These are phyloP conservation scores for Phaffia tasmanica DNA, from an alignment of 768 basidiomycete genomes.

Conservation along the genomic window DNA sequence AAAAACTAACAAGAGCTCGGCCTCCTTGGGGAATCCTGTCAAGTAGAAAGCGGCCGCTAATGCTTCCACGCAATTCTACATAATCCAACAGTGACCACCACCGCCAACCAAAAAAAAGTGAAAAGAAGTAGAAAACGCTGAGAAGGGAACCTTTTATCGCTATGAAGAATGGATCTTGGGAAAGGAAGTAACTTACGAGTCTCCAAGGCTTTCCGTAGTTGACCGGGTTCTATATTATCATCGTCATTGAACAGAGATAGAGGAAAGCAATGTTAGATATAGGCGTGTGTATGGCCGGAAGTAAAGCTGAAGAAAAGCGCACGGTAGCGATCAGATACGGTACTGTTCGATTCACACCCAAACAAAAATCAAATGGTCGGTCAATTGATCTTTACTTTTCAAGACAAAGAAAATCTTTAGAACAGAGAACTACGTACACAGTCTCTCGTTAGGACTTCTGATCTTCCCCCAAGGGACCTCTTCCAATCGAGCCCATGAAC, in stretches of 20 bases:
- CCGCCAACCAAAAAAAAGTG: no score
- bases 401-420: background rate
- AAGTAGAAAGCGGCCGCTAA: constrained; percentile 91
- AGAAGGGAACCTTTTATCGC: background rate
- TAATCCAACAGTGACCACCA: background rate
- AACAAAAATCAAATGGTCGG: background rate
- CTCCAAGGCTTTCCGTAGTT: constrained; percentile 98
- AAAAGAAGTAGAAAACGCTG: background rate
- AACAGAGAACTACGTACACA: constrained; percentile 49
- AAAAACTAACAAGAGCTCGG: constrained; percentile 49
- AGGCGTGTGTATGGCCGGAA: no score
- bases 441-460: constrained; percentile 77
- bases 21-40: constrained; percentile 71
- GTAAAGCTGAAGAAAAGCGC: no score
- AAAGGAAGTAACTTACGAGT: constrained; percentile 37
- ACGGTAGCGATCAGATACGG: constrained; percentile 80
- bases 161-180: background rate
- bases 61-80: constrained; percentile 34
- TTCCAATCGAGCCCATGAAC: constrained; percentile 90
- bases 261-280: no score
- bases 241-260: no score
- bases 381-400: background rate
- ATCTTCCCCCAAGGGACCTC: constrained; percentile 94
- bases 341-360: constrained; percentile 45
- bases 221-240: constrained; percentile 55